Percentiles rank a stretch among this genome's conserved stretches.
phyloP scores from a whole-genome alignment of 1,139 yeast genomes.

The Blastobotrys malaysiensis region DNA sequence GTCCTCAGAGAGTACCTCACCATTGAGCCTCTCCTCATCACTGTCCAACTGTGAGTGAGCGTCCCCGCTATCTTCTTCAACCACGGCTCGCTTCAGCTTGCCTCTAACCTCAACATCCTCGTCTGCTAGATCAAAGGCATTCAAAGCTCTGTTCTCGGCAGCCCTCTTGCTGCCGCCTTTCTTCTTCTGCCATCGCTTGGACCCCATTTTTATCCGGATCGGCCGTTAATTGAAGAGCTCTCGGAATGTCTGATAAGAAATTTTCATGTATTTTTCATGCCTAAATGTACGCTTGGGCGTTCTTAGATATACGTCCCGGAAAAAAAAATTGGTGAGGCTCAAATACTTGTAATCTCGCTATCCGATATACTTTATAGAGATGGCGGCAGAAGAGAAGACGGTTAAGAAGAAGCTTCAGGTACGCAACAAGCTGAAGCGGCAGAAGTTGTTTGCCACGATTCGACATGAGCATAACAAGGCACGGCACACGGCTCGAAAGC shows the following conservation, averaged over 20 bases:
- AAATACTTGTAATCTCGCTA: background rate
- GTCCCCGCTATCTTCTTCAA: constrained; percentile 12
- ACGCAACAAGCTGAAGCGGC: constrained; percentile 74
- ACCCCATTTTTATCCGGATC: background rate
- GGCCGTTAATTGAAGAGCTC: background rate
- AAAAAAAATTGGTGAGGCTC: background rate
- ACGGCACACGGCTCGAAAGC: constrained; percentile 68
- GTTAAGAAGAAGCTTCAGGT: constrained; percentile 37
- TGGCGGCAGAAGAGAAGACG: constrained; percentile 20
- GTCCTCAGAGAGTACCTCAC: constrained; percentile 33
- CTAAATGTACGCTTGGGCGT: background rate
- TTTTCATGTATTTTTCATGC: background rate
- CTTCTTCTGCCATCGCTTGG: background rate
- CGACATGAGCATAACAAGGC: constrained; percentile 71
- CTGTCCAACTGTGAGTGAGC: constrained; percentile 26
- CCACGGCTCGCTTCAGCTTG: constrained; percentile 10
- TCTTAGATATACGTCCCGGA: background rate
- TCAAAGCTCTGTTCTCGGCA: constrained; percentile 25
- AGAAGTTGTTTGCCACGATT: constrained; percentile 66
- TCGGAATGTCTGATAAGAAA: background rate
- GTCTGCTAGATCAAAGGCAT: constrained; percentile 49
- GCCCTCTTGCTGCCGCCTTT: background rate
- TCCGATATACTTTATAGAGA: background rate
- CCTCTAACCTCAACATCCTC: constrained; percentile 28
- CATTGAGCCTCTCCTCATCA: constrained; percentile 31